These are phyloP conservation scores for Ganoderma lucidum DNA, from an alignment of 1,284 basidiomycete genomes.

Conservation along the genomic window DNA sequence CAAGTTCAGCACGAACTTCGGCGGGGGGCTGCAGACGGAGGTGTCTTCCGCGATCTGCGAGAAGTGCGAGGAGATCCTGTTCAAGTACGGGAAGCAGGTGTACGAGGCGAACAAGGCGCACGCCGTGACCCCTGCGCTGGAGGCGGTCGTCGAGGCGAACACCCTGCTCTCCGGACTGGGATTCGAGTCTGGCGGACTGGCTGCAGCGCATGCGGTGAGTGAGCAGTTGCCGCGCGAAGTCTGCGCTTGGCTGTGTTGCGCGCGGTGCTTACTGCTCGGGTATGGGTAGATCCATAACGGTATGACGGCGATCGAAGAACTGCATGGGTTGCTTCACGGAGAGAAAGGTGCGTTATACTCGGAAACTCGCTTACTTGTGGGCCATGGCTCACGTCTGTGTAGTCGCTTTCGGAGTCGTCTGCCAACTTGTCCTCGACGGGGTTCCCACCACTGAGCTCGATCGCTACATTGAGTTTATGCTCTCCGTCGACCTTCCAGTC, in stretches of 20 bases:
- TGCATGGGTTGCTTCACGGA: slow-evolving; percentile 44
- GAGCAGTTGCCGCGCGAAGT: not conserved
- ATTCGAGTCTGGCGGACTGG: slow-evolving; percentile 46
- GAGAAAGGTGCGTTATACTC: slow-evolving; percentile 40
- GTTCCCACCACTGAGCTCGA: slow-evolving; percentile 39
- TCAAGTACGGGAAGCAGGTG: slow-evolving; percentile 45
- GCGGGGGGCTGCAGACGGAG: slow-evolving; percentile 43
- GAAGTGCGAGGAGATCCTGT: slow-evolving; percentile 48
- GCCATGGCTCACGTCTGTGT: not conserved
- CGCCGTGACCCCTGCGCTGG: slow-evolving; percentile 44
- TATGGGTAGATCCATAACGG: slow-evolving; percentile 43
- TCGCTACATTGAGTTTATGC: slow-evolving; percentile 44
- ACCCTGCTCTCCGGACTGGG: slow-evolving; percentile 45
- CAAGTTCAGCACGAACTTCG: slow-evolving; percentile 43
- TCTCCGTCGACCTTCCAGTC: slow-evolving; percentile 44
- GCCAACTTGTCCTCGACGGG: slow-evolving; percentile 43
- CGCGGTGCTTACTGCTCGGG: not conserved
- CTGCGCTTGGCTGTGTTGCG: not conserved
- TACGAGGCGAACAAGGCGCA: slow-evolving; percentile 45
- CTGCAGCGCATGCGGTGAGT: slow-evolving; percentile 45
- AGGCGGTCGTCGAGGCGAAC: slow-evolving; percentile 47
- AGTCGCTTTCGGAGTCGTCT: slow-evolving; percentile 45
- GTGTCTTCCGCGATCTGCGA: slow-evolving; percentile 42
- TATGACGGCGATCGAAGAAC: slow-evolving; percentile 42
- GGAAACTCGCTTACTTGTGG: not conserved